Conservation (phyloP, 2,329 filamentous ascomycete genomes). For the Thielaviopsis populi region DNA sequence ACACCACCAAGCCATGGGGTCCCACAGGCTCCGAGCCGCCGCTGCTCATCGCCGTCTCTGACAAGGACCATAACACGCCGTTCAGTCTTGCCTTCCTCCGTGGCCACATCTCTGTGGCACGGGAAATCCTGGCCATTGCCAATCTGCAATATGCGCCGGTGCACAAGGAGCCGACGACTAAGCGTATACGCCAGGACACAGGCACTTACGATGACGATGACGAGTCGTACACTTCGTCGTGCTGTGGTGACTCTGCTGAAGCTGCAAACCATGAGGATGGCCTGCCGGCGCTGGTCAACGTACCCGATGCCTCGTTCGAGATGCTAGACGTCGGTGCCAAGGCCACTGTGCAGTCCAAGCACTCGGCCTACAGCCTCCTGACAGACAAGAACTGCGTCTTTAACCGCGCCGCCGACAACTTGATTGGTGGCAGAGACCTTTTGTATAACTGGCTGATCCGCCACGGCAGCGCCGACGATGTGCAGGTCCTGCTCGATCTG, state of each 20-base stretch:
- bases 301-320: slow-evolving; percentile 42
- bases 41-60: slow-evolving; percentile 46
- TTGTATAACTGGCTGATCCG: slow-evolving; percentile 36
- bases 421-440: not conserved
- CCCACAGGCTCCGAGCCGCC: slow-evolving; percentile 39
- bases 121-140: slow-evolving; percentile 53
- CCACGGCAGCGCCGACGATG: slow-evolving; percentile 21
- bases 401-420: not conserved
- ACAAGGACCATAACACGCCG: slow-evolving; percentile 37
- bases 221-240: slow-evolving; percentile 22
- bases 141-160: slow-evolving; percentile 49
- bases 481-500: slow-evolving; percentile 44
- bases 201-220: slow-evolving; percentile 28
- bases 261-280: slow-evolving; percentile 30
- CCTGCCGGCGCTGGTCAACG: slow-evolving; percentile 42
- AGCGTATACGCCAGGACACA: slow-evolving; percentile 33
- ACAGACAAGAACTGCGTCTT: not conserved
- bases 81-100: slow-evolving; percentile 54
- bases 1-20: slow-evolving; percentile 48
- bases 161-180: slow-evolving; percentile 33
- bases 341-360: slow-evolving; percentile 37
- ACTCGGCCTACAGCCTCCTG: not conserved
- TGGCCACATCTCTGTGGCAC: slow-evolving; percentile 49
- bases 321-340: slow-evolving; percentile 46
- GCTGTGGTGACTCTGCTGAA: slow-evolving; percentile 26